Base-by-base conservation (phyloP, 345 rosid genomes). In the Salix arbutifolia region DNA sequence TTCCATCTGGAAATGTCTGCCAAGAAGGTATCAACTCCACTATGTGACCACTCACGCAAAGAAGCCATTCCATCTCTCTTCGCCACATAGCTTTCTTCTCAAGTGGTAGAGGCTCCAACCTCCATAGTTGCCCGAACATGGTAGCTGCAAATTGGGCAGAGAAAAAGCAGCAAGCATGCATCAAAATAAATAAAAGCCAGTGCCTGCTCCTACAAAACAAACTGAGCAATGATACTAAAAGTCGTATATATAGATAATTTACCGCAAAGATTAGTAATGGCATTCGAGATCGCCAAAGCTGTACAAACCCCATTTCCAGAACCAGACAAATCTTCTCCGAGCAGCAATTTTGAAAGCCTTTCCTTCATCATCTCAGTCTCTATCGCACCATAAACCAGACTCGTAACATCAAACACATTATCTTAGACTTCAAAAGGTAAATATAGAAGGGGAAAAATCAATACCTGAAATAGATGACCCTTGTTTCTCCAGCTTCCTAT, bases 311-410 rank as follows among this genome's bases (percentile, higher is more conserved):
- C 98, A 86, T 92, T 96, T 33, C 99, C 99, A 81, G 89, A 85
- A 70, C 99, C 99, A n/a, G 99, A 94, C 98, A 96, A 94, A 78
- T 96, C 99, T 81, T 96, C 99, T 21, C 98, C 99, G 70, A 96
- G 99, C 71, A 96, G 80, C 86, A 96, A 79, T 79, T 96, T 96
- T 31, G 98, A 84, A 84, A 94, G 94, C 80, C 97, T 92, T 82
- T 96, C 99, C 84, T 92, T 94, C 98, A 96, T 94, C 98, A 94
- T 85, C 79, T 96, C 98, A 73, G 89, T 77, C 83, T 90, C 99
- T 96, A 77, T 52, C 82, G 67, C 52, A 30, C 75, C 74, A 80
- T 35, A 61, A 83, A 67, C 37, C 28, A 58, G 48, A 71, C 11
- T 70, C 61, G 37, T 62, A 33, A 53, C 73, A 73, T 60, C 62